phyloP scores from a whole-genome alignment of 2,329 filamentous ascomycete genomes.

The Trichoderma sp. region DNA sequence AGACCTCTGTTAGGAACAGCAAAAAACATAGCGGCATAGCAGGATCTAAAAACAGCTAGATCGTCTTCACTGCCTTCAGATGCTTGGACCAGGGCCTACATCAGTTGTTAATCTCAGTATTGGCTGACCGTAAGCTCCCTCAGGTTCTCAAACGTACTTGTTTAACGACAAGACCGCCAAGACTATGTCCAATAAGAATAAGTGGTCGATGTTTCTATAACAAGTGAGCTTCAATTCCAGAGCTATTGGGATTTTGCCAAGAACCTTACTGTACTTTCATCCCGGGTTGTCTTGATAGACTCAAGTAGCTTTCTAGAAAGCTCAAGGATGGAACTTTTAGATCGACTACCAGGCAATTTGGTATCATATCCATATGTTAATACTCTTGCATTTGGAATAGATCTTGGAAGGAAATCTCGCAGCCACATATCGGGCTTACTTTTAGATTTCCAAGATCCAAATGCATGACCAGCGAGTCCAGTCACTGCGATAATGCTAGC shows the following conservation, averaged over 20 bases:
- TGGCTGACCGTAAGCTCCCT: not conserved
- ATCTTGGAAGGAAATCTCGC: conserved; percentile 28
- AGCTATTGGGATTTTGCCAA: fast-evolving
- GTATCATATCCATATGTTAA: conserved; percentile 34
- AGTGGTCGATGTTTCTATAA: conserved; percentile 7
- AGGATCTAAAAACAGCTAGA: conserved; percentile 21
- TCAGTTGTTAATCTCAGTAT: not conserved
- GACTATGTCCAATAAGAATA: conserved; percentile 24
- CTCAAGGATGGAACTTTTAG: conserved; percentile 23
- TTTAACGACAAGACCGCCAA: conserved; percentile 28
- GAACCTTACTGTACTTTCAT: not conserved
- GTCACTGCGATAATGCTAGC: conserved; percentile 30
- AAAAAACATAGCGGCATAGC: conserved; percentile 29
- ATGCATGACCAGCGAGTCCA: conserved; percentile 30
- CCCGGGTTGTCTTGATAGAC: not conserved
- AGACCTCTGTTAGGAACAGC: conserved; percentile 31
- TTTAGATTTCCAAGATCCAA: conserved; percentile 31
- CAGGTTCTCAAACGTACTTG: not conserved
- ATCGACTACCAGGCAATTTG: conserved; percentile 23
- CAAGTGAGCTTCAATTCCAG: not conserved
- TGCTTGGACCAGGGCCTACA: conserved; percentile 24
- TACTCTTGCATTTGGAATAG: conserved; percentile 26
- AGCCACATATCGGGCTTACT: conserved; percentile 29
- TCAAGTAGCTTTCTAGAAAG: not conserved
- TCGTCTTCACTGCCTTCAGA: conserved; percentile 6